phyloP scores from a whole-genome alignment of 1,284 basidiomycete species.

The Naganishia liquefaciens region DNA sequence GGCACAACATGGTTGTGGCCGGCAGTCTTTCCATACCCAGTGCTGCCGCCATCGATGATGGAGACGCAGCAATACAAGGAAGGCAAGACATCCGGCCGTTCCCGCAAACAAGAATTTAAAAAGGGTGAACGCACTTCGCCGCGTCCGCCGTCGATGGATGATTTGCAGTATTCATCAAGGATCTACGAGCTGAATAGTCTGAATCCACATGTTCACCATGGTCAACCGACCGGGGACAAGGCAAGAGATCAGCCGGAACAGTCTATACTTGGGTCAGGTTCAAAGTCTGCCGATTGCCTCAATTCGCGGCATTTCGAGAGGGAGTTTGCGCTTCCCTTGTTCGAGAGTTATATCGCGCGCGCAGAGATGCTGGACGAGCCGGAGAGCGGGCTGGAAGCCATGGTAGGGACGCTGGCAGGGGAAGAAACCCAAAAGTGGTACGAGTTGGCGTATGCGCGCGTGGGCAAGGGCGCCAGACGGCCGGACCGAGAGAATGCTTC shows the following conservation, averaged over 20 bases:
- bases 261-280: slow-evolving; percentile 9
- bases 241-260: not conserved
- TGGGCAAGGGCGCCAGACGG: not conserved
- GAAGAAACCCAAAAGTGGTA: slow-evolving; percentile 6
- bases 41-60: slow-evolving; percentile 3
- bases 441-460: slow-evolving; percentile 2
- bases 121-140: slow-evolving; percentile 1
- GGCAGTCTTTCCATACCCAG: slow-evolving; percentile 18
- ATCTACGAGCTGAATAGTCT: slow-evolving; percentile 16
- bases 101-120: slow-evolving; percentile 6
- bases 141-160: not conserved
- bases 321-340: slow-evolving; percentile 28
- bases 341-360: slow-evolving; percentile 15
- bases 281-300: slow-evolving; percentile 27
- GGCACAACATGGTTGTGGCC: slow-evolving; percentile 9
- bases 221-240: not conserved
- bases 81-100: not conserved
- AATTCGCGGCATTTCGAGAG: slow-evolving; percentile 27
- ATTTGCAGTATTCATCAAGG: not conserved
- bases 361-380: not conserved
- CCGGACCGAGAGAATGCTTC: not conserved
- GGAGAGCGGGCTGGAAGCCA: slow-evolving; percentile 1
- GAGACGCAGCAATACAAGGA: not conserved
- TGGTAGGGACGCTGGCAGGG: not conserved
- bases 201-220: slow-evolving; percentile 22